phyloP scores from a whole-genome alignment of 192 early-diverging fungal species.

The Coemansia nantahalensis region DNA sequence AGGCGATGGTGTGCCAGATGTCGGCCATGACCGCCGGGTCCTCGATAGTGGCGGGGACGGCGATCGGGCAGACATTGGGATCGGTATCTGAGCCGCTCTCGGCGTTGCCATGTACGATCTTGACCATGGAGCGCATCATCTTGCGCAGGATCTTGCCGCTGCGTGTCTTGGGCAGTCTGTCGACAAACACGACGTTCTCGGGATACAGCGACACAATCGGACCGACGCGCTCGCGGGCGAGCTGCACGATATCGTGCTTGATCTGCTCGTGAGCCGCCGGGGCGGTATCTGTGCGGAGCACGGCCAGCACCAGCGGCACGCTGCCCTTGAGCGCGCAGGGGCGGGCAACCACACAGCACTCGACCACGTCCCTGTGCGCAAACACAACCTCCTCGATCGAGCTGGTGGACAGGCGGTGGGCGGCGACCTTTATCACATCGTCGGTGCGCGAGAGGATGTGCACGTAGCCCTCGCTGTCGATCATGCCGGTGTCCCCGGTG shows the following conservation, averaged over 20 bases:
- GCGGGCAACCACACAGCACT: constrained; percentile 68
- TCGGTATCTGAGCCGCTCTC: not conserved
- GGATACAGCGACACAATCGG: constrained; percentile 79
- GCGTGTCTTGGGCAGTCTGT: constrained; percentile 79
- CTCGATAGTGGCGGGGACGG: constrained; percentile 81
- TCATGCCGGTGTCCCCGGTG: constrained; percentile 78
- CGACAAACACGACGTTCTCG: constrained; percentile 62
- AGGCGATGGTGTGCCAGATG: constrained; percentile 34
- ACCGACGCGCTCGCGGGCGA: constrained; percentile 68
- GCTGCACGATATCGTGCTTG: constrained; percentile 55
- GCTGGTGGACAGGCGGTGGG: constrained; percentile 79
- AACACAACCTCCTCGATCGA: constrained; percentile 75
- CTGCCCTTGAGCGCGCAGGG: constrained; percentile 68
- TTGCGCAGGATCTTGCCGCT: constrained; percentile 81
- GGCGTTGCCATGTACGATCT: constrained; percentile 57
- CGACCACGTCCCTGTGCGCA: constrained; percentile 60
- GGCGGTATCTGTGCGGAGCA: constrained; percentile 25
- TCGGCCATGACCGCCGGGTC: constrained; percentile 60
- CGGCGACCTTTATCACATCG: constrained; percentile 85
- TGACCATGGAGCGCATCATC: constrained; percentile 69
- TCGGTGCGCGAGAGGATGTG: constrained; percentile 69
- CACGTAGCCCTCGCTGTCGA: constrained; percentile 73
- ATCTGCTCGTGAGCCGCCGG: constrained; percentile 9
- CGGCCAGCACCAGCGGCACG: constrained; percentile 64
- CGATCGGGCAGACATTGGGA: constrained; percentile 32